Evolutionary conservation across 1,284 basidiomycete species (phyloP), one percentile per base, ranked within the genome.

Genomic region (Calocybe gambosa): DNA sequence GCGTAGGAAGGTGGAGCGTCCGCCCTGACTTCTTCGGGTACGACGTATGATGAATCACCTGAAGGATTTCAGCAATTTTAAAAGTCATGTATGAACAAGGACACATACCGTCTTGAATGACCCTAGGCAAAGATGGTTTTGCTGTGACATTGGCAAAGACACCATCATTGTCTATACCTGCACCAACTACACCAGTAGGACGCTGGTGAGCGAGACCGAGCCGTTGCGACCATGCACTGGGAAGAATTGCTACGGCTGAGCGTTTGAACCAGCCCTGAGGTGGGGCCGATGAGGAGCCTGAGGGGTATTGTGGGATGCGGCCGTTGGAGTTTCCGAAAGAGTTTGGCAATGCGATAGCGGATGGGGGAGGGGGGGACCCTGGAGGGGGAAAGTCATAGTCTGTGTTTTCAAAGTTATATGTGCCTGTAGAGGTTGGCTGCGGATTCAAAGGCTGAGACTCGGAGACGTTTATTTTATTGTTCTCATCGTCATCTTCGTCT

Each of bases 111-210:
- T 85, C 77, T 58, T 71, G 80, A 18, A 84, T 74, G 61, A 67
- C 78, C 13, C 77, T 67, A 37, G 76, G 73, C 18, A 69, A 59
- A 35, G 78, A 70, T 0, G 95, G 95, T 61, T 98, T 96, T 2
- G 96, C 96, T 36, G 84, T 87, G 19, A 99, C 82, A 63, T 99
- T 99, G 38, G 86, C 87, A 66, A 99, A 99, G 6, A 99, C 94
- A 20, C 95, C 95, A 54, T 96, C 93, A 58, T 94, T 93, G 39
- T 72, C 70, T 5, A 75, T 77, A 0, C 93, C 93, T 8, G 90
- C 83, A 18, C 88, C 92, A 28, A 86, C 66, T 23, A 64, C 66
- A 45, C 67, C 75, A 26, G 56, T 56, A 12, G 76, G 74, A n/a
- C 63, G 66, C 50, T 71, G 70, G 40, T 73, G 67, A 2, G 66